Base-by-base conservation (phyloP, 2,329 filamentous ascomycete species). In the Xylariaceae sp. region DNA sequence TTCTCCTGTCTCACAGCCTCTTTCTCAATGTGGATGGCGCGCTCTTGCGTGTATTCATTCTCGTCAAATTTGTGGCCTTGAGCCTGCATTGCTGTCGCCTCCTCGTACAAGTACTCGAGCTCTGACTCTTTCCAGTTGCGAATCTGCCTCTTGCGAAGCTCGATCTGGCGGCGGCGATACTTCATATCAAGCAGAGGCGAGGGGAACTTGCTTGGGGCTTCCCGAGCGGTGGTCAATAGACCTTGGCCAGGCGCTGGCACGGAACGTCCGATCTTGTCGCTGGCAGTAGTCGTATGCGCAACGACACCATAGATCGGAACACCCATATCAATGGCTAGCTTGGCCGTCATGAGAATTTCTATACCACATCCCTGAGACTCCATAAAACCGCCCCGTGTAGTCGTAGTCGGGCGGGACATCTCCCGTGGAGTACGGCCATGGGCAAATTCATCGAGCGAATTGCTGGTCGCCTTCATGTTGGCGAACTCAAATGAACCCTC, bases 391-490 rank as follows among this genome's bases (percentile, higher is more conserved):
- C 93, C 95, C 76, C 95, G 86, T 60, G 95, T 99, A 2, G 95
- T 99, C 44, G 95, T 99, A 4, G 93, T 96, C 3, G 95, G 95
- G 60, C 95, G 89, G 29, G 96, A 99, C 95, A 99, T 99, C 77
- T 99, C 95, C 75, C 88, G 86, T 12, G 95, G 93, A 48, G 95
- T 98, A 64, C 95, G 91, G 46, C 95, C 95, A 70, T 98, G 95
- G 9, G 88, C 91, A 67, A 99, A 91, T 75, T 99, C 96, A 66
- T 98, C 93, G 59, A 97, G 89, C 21, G 93, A 93, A 72, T 98
- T 99, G 84, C 93, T 97, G 53, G 95, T 99, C 57, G 95, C 95
- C 79, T 96, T 96, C 95, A 99, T 99, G 82, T 99, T 99, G 81
- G 95, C 95, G 74, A 99, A 99, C 76, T 99, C 95, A 71, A 97